These are phyloP conservation scores for Leonotis leonurus DNA, from an alignment of 257 asterid species.

Conservation along the genomic window DNA sequence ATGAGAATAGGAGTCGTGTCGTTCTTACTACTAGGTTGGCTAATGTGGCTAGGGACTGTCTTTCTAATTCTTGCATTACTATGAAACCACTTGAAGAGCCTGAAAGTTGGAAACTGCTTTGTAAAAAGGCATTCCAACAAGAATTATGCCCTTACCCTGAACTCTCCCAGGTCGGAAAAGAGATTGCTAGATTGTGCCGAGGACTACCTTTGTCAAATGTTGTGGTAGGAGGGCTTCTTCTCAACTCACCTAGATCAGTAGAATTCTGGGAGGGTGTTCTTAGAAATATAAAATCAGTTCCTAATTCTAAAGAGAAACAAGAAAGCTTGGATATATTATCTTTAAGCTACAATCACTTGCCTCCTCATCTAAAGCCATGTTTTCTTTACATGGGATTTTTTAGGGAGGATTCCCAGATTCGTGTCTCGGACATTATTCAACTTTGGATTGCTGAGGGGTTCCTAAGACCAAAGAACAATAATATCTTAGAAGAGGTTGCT, in stretches of 20 bases:
- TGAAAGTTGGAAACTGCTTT: not conserved
- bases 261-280: not conserved
- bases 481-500: slow-evolving; percentile 2
- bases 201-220: slow-evolving; percentile 1
- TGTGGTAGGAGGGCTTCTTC: slow-evolving; percentile 1
- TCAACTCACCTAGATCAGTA: not conserved
- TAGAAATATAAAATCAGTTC: not conserved
- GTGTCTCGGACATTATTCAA: not conserved
- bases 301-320: not conserved
- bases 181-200: not conserved
- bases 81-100: not conserved
- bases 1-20: not conserved
- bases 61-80: not conserved
- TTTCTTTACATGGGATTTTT: slow-evolving; percentile 11
- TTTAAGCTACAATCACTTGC: slow-evolving; percentile 3
- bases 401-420: not conserved
- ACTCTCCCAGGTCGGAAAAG: not conserved
- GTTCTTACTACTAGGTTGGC: slow-evolving; percentile 1
- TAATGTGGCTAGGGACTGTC: not conserved
- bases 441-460: slow-evolving; percentile 15
- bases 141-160: not conserved
- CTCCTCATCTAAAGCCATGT: slow-evolving; percentile 8
- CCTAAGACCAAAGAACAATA: not conserved
- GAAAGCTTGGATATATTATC: not conserved
- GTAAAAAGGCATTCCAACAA: not conserved